phyloP scores from a whole-genome alignment of 2,329 filamentous ascomycete species.

The Cytospora piceicola region DNA sequence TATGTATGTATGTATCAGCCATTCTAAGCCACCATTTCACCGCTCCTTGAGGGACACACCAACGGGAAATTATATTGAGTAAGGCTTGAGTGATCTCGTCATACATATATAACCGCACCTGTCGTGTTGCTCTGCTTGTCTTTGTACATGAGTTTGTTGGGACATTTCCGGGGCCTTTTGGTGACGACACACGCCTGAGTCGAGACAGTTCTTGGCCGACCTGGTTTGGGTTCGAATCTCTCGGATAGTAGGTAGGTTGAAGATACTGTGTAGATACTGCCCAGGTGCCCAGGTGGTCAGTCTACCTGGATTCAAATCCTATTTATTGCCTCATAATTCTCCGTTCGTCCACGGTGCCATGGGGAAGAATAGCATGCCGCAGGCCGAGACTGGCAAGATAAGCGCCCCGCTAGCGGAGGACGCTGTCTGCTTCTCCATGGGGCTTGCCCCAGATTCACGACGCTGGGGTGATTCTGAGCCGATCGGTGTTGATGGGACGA shows the following conservation, averaged over 20 bases:
- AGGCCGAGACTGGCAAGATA: conserved; percentile 20
- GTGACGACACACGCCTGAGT: not conserved
- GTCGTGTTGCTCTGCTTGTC: conserved; percentile 5
- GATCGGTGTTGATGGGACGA: conserved; percentile 20
- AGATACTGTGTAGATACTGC: conserved; percentile 1
- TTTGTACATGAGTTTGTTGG: conserved; percentile 3
- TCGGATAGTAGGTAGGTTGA: no score
- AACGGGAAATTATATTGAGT: not conserved
- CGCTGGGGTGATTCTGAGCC: conserved; percentile 29
- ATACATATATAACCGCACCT: conserved; percentile 9
- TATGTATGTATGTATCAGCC: not conserved
- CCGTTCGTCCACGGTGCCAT: conserved; percentile 2
- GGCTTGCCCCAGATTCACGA: conserved; percentile 29
- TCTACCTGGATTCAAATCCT: not conserved
- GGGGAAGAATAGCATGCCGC: conserved; percentile 8
- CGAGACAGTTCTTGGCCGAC: not conserved
- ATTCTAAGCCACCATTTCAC: conserved; percentile 2
- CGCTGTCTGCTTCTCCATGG: conserved; percentile 16
- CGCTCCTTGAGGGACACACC: conserved; percentile 15
- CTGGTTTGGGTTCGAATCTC: not conserved
- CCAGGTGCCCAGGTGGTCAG: not conserved
- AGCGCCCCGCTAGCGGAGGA: conserved; percentile 23
- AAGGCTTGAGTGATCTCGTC: conserved; percentile 1
- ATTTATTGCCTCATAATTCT: conserved; percentile 5
- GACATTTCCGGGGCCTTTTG: not conserved